Evolutionary conservation across 257 asterid species (phyloP), one percentile per base, ranked within the genome.

Genomic region (Nicotiana tabacum): DNA sequence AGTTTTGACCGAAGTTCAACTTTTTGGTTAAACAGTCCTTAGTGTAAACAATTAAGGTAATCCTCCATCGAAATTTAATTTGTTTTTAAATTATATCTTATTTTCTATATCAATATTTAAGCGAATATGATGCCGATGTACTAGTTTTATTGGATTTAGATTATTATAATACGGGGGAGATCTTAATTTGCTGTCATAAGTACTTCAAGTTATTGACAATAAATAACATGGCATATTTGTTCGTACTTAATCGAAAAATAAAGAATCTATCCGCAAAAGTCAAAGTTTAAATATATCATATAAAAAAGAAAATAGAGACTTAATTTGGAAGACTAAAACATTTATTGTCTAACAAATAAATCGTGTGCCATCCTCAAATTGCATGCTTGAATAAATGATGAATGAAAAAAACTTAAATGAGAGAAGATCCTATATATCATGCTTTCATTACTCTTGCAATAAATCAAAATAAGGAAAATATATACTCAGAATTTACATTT

Each of bases 361-460:
- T 51, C 12, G 15, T 51, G 64, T 16, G 39, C 4, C 12, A 24
- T 72, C 16, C 39, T 48, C 39, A 72, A 72, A 46, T 46, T 46
- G 64, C 80, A 76, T 76, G 80, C 16, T 27, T 51, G 29, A 51
- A 51, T 72, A 13, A 48, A 48, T 74, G 80, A 74, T 74, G 43
- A 74, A 72, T 72, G 79, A 72, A 72, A 60, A 46, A 46, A 8
- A 16, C 51, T 76, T 51, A 76, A 76, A 51, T 76, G 62, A 27
- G 80, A 51, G 64, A 76, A 76, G 24, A 51, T 68, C 7, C 24
- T 29, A 30, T 43, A 10, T 69, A 76, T 76, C 80, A 76, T 76
- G 80, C 80, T 74, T 48, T 24, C 27, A 24, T 74, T 48, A 74
- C 62, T 74, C 8, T 27, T 29, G 80, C 46, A 76, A 76, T 76